Conservation (phyloP, 1,284 basidiomycete genomes). For the Ganoderma meredithae region DNA sequence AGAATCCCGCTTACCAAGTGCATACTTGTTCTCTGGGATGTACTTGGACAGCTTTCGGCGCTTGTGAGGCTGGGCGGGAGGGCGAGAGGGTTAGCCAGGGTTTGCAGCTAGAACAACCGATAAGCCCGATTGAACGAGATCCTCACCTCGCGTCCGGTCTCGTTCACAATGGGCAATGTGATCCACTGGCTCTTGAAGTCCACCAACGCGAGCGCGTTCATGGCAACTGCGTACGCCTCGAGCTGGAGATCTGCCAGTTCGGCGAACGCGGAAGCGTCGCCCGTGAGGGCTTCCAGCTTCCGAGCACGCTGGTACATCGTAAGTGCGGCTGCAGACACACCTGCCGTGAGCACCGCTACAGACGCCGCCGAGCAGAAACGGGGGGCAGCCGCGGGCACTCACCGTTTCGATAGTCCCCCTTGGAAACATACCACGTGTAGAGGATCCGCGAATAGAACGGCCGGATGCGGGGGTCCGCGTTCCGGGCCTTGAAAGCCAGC, state of each 20-base stretch:
- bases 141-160: slow-evolving; percentile 51
- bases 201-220: slow-evolving; percentile 89
- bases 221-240: slow-evolving; percentile 84
- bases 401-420: slow-evolving; percentile 92
- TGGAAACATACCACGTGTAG: slow-evolving; percentile 92
- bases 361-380: slow-evolving; percentile 25
- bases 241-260: slow-evolving; percentile 79
- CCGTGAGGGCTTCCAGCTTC: slow-evolving; percentile 71
- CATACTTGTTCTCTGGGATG: slow-evolving; percentile 80
- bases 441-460: slow-evolving; percentile 93
- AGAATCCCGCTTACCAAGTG: slow-evolving; percentile 65
- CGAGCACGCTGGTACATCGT: slow-evolving; percentile 95
- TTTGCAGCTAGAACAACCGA: slow-evolving; percentile 4
- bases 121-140: slow-evolving; percentile 12
- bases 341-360: slow-evolving; percentile 13
- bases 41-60: slow-evolving; percentile 75
- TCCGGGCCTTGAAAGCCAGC: slow-evolving; percentile 93
- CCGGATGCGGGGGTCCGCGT: slow-evolving; percentile 86
- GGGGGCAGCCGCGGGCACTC: slow-evolving; percentile 38
- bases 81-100: slow-evolving; percentile 2
- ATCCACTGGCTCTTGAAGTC: slow-evolving; percentile 90
- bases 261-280: slow-evolving; percentile 58
- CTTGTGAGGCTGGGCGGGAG: slow-evolving; percentile 59
- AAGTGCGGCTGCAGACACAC: slow-evolving; percentile 68
- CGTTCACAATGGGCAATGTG: slow-evolving; percentile 59